Base-by-base conservation (phyloP, 768 basidiomycete genomes). In the Trichaptum fuscoviolaceum region DNA sequence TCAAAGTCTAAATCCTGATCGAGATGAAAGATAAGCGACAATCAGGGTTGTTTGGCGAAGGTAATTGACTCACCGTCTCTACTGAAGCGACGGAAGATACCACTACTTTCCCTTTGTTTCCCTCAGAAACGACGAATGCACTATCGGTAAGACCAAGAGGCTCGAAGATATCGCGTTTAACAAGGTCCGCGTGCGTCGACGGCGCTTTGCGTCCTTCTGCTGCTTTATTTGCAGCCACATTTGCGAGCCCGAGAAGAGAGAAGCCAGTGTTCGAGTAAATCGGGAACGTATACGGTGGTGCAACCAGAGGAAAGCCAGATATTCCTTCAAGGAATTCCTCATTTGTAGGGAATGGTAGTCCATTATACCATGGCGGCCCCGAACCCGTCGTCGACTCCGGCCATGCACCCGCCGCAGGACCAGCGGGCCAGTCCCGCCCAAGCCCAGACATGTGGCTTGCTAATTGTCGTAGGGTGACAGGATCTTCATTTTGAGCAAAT, bases 81-180 rank as follows among this genome's bases (percentile, higher is more conserved):
- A 70, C 68, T 12, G 80, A 70, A 64, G 75, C 66, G 1, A 77
- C 59, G 4, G 77, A 75, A 6, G 82, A 73, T 2, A 84, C 76
- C 2, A 82, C 83, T 24, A 86, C 68, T 17, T 77, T 70, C 0
- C 73, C 70, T 42, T 77, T 70, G 27, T 75, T 76, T n/a, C 75
- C 71, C 18, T 75, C 72, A 0, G 83, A 81, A 2, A 76, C 69
- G 20, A 77, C 72, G 69, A 81, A 85, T 63, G 80, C 80, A 67
- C 78, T 82, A 58, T 77, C 77, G 64, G 81, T 82, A 66, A 84
- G 62, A 3, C 77, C 77, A 62, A 86, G 68, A 1, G 82, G 83
- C 3, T 71, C 75, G 71, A 85, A 85, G n/a, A 86, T 78, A 66
- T 86, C 84, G 42, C 79, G 75, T 26, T 81, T 70, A 20, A 86